A percentile compares a stretch with the other conserved stretches of the same genome.
These are phyloP conservation scores for Apiospora hydei DNA, from an alignment of 2,329 filamentous ascomycete genomes.

Conservation along the genomic window DNA sequence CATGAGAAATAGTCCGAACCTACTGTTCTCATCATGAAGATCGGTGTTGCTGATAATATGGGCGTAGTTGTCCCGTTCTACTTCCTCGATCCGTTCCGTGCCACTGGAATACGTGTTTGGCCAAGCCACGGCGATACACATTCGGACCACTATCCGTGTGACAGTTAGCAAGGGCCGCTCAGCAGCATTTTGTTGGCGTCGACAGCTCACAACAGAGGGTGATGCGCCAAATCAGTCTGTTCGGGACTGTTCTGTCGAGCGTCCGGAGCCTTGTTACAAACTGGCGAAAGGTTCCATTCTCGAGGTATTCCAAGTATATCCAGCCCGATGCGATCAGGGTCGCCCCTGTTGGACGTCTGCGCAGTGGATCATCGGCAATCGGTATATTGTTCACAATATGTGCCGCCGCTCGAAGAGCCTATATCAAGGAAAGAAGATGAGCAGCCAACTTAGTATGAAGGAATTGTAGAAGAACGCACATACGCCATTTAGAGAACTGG, in stretches of 20 bases:
- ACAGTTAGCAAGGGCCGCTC: background rate
- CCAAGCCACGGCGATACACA: conserved; percentile 9
- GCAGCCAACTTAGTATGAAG: background rate
- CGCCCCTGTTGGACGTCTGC: background rate
- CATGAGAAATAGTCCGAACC: background rate
- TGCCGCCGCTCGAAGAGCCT: background rate
- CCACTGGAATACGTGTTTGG: background rate
- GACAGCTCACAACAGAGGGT: background rate
- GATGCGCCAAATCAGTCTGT: conserved; percentile 5
- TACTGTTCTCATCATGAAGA: background rate
- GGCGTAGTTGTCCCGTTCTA: background rate
- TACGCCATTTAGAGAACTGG: background rate
- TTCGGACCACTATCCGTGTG: background rate
- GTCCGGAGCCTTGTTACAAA: background rate
- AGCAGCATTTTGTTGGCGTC: background rate
- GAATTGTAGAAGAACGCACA: background rate
- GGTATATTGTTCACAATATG: background rate
- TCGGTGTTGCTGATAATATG: background rate
- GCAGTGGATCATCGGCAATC: background rate
- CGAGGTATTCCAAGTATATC: conserved; percentile 12
- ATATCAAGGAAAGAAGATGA: no score
- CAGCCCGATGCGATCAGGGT: background rate
- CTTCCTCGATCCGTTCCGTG: background rate
- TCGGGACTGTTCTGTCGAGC: background rate
- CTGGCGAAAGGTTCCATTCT: background rate